Evolutionary conservation across 1,284 basidiomycete species (phyloP).

Genomic region (Rhodotorula sp.): DNA sequence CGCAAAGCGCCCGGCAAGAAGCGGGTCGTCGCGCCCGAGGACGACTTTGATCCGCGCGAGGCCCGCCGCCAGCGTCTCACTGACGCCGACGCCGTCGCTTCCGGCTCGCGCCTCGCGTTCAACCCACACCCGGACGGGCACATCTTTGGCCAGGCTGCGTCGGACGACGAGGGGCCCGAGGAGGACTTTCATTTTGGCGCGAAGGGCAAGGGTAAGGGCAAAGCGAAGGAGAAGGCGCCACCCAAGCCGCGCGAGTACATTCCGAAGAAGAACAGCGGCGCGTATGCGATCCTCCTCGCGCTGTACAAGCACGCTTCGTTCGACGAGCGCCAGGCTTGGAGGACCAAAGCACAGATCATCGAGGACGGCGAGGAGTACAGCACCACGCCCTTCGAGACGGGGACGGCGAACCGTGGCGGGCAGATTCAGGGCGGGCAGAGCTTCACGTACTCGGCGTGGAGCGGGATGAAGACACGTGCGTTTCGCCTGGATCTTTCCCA

Average conservation of each 20-base stretch:
- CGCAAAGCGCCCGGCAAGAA: constrained; percentile 9
- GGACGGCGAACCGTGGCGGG: constrained; percentile 13
- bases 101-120: background rate
- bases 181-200: too few relatives aligned
- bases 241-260: constrained; percentile 30
- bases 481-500: background rate
- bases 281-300: constrained; percentile 38
- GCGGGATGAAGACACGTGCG: constrained; percentile 27
- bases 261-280: constrained; percentile 26
- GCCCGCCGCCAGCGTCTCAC: constrained; percentile 5
- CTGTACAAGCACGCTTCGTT: constrained; percentile 27
- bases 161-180: background rate
- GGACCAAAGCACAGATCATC: constrained; percentile 21
- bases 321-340: constrained; percentile 23
- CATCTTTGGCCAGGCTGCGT: background rate
- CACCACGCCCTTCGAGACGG: constrained; percentile 24
- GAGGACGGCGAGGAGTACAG: constrained; percentile 11
- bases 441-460: constrained; percentile 33
- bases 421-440: background rate
- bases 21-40: constrained; percentile 2
- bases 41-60: constrained; percentile 2
- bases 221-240: constrained; percentile 11
- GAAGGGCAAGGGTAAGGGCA: constrained; percentile 5
- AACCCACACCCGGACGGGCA: constrained; percentile 27
- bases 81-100: background rate